These are phyloP conservation scores for Coemansia sp. DNA, from an alignment of 192 early-diverging fungal genomes.

Conservation along the genomic window DNA sequence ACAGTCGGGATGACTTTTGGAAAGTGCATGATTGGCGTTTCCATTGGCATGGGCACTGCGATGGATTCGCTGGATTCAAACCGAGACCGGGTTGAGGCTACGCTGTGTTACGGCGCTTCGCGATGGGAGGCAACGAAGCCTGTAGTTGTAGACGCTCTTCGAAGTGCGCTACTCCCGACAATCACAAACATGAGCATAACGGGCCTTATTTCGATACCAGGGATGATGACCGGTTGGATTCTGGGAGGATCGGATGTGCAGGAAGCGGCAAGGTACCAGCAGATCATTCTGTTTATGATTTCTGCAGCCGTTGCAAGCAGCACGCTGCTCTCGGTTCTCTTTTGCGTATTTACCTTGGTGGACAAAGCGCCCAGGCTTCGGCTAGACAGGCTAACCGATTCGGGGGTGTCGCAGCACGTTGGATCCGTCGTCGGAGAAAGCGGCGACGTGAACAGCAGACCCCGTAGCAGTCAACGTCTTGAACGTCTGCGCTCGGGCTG, in stretches of 20 bases:
- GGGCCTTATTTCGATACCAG: conserved; percentile 83
- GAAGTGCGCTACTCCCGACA: conserved; percentile 71
- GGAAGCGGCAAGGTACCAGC: conserved; percentile 77
- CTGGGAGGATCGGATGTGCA: conserved; percentile 74
- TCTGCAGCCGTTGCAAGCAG: conserved; percentile 65
- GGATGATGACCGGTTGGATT: conserved; percentile 85
- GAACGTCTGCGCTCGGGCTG: conserved; percentile 35
- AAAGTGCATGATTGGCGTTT: conserved; percentile 71
- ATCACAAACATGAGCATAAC: conserved; percentile 80
- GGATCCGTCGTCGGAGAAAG: neutral
- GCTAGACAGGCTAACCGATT: conserved; percentile 21
- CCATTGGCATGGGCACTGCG: conserved; percentile 62
- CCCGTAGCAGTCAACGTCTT: conserved; percentile 15
- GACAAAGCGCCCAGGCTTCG: conserved; percentile 29
- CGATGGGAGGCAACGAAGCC: conserved; percentile 79
- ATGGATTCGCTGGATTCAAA: conserved; percentile 62
- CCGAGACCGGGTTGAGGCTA: conserved; percentile 54
- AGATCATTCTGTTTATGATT: conserved; percentile 86
- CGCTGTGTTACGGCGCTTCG: conserved; percentile 70
- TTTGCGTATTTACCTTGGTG: conserved; percentile 28
- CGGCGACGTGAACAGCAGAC: neutral
- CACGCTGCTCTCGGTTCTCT: conserved; percentile 49
- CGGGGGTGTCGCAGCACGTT: neutral
- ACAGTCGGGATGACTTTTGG: conserved; percentile 85
- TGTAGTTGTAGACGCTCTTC: conserved; percentile 68